A percentile compares a stretch with the other conserved stretches of the same genome.
phyloP scores from a whole-genome alignment of 2,329 filamentous ascomycete genomes.

The Capronia americana region DNA sequence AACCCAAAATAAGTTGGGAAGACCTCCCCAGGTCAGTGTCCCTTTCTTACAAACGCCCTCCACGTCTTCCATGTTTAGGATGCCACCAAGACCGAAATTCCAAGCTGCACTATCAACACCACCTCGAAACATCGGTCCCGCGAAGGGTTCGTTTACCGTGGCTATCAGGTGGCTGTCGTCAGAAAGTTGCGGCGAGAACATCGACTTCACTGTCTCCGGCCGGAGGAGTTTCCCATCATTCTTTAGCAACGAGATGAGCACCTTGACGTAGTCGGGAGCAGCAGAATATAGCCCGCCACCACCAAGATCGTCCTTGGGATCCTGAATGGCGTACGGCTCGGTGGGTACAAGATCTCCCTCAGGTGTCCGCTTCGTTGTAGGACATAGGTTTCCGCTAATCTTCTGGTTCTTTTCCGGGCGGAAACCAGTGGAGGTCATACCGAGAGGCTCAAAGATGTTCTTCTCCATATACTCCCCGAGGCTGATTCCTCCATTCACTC shows the following conservation, averaged over 20 bases:
- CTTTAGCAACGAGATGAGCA: slow-evolving; percentile 43
- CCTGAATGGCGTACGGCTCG: slow-evolving; percentile 49
- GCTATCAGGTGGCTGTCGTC: slow-evolving; percentile 14
- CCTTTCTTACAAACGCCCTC: slow-evolving; percentile 30
- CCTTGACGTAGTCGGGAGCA: slow-evolving; percentile 43
- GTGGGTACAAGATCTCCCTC: slow-evolving; percentile 46
- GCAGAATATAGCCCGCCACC: slow-evolving; percentile 53
- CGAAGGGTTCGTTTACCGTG: slow-evolving; percentile 1
- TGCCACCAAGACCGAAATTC: slow-evolving; percentile 33
- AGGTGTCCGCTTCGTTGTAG: slow-evolving; percentile 50
- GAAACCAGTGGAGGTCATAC: slow-evolving; percentile 44
- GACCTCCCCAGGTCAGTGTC: slow-evolving; percentile 39
- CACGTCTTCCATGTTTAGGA: slow-evolving; percentile 31
- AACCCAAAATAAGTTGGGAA: slow-evolving; percentile 40
- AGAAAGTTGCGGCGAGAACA: slow-evolving; percentile 35
- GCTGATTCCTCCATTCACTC: slow-evolving; percentile 49
- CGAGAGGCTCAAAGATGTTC: slow-evolving; percentile 55
- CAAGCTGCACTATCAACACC: slow-evolving; percentile 21
- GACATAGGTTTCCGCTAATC: slow-evolving; percentile 34
- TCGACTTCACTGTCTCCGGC: slow-evolving; percentile 37
- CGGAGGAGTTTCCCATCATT: slow-evolving; percentile 45
- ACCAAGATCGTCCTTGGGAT: slow-evolving; percentile 50
- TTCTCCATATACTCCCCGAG: slow-evolving; percentile 55
- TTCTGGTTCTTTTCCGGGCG: slow-evolving; percentile 22
- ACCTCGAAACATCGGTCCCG: slow-evolving; percentile 21